phyloP scores from a whole-genome alignment of 306 rosid genomes.

The Trifolium subterraneum region DNA sequence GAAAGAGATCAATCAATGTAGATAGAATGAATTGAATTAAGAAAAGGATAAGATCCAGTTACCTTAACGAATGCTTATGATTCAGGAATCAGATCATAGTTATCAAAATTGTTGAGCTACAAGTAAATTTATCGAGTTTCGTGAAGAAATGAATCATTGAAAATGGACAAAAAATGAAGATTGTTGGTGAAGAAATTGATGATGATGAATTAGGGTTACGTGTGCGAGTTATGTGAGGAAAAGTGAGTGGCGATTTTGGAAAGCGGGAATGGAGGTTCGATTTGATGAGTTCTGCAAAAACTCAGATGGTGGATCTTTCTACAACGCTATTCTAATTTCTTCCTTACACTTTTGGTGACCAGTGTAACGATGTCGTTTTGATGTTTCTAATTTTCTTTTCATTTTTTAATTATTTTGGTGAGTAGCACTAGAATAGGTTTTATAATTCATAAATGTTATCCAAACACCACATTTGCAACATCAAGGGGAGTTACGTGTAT shows the following conservation, averaged over 20 bases:
- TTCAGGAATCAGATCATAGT: constrained; percentile 54
- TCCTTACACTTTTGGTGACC: constrained; percentile 22
- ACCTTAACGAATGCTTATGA: constrained; percentile 45
- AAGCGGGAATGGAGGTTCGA: constrained; percentile 39
- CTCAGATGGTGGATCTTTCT: constrained; percentile 37
- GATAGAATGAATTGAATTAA: constrained; percentile 21
- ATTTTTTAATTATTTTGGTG: not conserved
- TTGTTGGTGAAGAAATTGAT: not conserved
- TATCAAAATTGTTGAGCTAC: constrained; percentile 41
- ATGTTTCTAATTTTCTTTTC: not conserved
- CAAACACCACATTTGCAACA: no score
- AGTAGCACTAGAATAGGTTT: no score
- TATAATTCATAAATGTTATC: no score
- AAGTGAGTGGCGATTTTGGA: constrained; percentile 11
- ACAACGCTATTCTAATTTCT: constrained; percentile 36
- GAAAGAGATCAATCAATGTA: constrained; percentile 49
- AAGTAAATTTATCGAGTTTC: constrained; percentile 23
- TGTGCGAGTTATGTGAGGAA: not conserved
- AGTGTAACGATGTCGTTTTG: constrained; percentile 43
- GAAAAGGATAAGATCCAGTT: not conserved
- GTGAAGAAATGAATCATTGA: constrained; percentile 17
- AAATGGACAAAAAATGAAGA: not conserved
- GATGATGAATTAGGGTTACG: not conserved
- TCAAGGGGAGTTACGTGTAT: no score
- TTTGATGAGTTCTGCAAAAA: constrained; percentile 48